Conservation (phyloP, 805 yeast species). For the Candida orba region DNA sequence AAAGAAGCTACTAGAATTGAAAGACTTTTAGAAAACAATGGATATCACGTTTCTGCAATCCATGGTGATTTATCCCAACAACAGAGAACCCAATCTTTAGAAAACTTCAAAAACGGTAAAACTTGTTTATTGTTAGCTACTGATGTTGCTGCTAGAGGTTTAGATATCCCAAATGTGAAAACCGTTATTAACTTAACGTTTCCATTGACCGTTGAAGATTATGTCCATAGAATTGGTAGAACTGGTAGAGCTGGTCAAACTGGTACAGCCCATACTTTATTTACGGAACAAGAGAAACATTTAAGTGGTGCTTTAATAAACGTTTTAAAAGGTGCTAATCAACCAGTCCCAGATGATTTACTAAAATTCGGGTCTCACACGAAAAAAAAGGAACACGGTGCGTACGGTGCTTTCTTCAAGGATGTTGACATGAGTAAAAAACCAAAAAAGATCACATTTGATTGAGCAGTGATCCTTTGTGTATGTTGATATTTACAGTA, state of each 20-base stretch:
- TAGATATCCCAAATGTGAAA: slow-evolving; percentile 96
- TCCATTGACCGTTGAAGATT: slow-evolving; percentile 95
- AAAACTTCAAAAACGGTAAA: slow-evolving; percentile 75
- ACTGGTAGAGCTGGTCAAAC: slow-evolving; percentile 96
- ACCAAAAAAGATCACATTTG: slow-evolving; percentile 77
- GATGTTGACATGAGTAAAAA: slow-evolving; percentile 83
- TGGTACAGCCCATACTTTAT: slow-evolving; percentile 91
- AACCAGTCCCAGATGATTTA: slow-evolving; percentile 91
- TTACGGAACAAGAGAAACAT: slow-evolving; percentile 96
- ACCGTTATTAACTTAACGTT: slow-evolving; percentile 91
- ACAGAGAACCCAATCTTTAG: slow-evolving; percentile 85
- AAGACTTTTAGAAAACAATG: slow-evolving; percentile 60
- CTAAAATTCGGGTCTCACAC: slow-evolving; percentile 96
- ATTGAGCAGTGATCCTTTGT: slow-evolving; percentile 3
- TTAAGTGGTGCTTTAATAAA: slow-evolving; percentile 90
- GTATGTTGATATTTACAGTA: too few relatives aligned
- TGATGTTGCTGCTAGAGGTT: slow-evolving; percentile 97
- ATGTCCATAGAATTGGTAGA: slow-evolving; percentile 95
- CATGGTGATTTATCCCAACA: slow-evolving; percentile 94
- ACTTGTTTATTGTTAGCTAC: slow-evolving; percentile 82
- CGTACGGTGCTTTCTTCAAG: slow-evolving; percentile 96
- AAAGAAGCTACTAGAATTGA: slow-evolving; percentile 95
- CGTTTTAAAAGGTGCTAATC: slow-evolving; percentile 88
- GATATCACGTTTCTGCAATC: slow-evolving; percentile 81
- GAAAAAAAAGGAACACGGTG: slow-evolving; percentile 93